These are phyloP conservation scores for Leucocoprinus birnbaumii DNA, from an alignment of 768 basidiomycete species.

Conservation along the genomic window DNA sequence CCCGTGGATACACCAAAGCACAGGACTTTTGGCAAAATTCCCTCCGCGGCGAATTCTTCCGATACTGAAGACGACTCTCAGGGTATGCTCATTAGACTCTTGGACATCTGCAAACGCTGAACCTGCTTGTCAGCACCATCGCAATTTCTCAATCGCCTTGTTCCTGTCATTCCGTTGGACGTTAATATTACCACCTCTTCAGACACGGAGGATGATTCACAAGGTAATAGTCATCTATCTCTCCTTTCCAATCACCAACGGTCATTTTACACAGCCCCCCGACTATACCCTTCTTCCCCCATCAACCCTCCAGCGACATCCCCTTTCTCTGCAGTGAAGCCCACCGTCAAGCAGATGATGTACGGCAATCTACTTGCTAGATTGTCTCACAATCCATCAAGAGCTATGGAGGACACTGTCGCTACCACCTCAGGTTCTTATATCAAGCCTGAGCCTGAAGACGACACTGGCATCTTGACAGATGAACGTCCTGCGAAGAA, in stretches of 20 bases:
- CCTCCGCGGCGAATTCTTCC: conserved; percentile 12
- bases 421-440: background rate
- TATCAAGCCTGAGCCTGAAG: conserved; percentile 8
- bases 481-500: conserved; percentile 3
- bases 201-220: conserved; percentile 14
- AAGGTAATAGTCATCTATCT: background rate
- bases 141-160: background rate
- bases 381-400: background rate
- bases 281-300: conserved; percentile 2
- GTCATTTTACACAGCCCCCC: background rate
- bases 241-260: background rate
- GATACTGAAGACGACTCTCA: conserved; percentile 18
- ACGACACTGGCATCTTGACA: background rate
- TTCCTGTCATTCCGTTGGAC: background rate
- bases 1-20: background rate
- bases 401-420: background rate
- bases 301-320: background rate
- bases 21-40: background rate
- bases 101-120: background rate
- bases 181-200: conserved; percentile 1
- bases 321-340: background rate
- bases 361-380: background rate
- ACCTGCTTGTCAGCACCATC: background rate
- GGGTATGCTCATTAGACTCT: background rate
- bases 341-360: background rate